Base-by-base conservation (phyloP, 371 early-diverging fungal species). In the Smittium culicis region DNA sequence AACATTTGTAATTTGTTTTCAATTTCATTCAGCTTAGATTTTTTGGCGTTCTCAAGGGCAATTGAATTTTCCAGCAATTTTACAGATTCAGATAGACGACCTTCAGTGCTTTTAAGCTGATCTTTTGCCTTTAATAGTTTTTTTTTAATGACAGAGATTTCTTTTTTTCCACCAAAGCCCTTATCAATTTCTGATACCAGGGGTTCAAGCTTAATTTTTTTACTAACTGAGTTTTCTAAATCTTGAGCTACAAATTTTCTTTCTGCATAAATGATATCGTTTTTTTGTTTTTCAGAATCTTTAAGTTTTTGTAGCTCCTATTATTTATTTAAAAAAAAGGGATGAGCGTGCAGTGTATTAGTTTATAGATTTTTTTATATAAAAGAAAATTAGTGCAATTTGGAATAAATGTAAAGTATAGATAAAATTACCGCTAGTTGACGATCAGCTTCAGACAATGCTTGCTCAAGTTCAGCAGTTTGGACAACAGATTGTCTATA, bases 211-310 rank as follows among this genome's bases (percentile, higher is more conserved):
- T 35, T 34, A 1, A 64, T 35, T 45, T 34, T 34, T 45, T 64
- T 3, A n/a, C 34, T 35, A 20, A 64, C 35, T 2, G 65, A 34
- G 16, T 5, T 8, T 54, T 64, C 65, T 28, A 64, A 64, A 17
- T 64, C 65, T 30, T 64, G 65, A 34, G 27, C 35, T 64, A 64
- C 35, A 30, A 34, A 64, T 34, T 64, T 34, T 64, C 65, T 64
- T 27, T 64, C 65, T 3, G 65, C 54, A 24, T 16, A 16, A 34
- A 34, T 28, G 2, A 34, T 17, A 24, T 64, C 65, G 17, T 54
- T 8, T 35, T 64, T 64, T 24, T 64, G 14, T 8, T 35, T 35
- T 33, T 63, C 63, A 11, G 35, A 27, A 16, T 64, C 27, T 57
- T 57, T 57, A 3, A 57, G 5, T 25, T n/a, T 27, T 3, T 20